phyloP scores from a whole-genome alignment of 495 filamentous ascomycete species.

The Darksidea phi region DNA sequence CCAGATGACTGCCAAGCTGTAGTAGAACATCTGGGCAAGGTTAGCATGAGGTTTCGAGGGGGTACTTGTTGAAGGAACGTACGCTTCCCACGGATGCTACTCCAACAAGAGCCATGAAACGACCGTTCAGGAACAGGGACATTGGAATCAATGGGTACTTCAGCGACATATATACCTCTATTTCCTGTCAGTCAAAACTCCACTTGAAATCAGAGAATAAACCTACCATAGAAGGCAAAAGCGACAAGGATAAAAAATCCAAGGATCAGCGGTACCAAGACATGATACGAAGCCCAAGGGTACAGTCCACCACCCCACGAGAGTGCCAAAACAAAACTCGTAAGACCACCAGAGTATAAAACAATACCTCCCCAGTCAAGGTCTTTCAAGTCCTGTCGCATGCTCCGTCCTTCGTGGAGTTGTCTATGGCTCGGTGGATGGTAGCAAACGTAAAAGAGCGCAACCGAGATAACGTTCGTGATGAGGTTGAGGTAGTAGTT shows the following conservation, averaged over 20 bases:
- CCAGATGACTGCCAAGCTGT: slow-evolving; percentile 19
- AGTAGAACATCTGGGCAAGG: slow-evolving; percentile 25
- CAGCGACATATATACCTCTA: slow-evolving; percentile 14
- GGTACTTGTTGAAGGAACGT: no score
- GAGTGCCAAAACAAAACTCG: slow-evolving; percentile 13
- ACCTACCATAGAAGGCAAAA: slow-evolving; percentile 12
- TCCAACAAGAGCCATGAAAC: slow-evolving; percentile 17
- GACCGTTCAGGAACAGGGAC: slow-evolving; percentile 14
- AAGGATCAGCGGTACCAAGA: slow-evolving; percentile 19
- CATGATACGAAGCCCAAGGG: slow-evolving; percentile 20
- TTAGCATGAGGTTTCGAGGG: no score
- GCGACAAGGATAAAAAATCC: slow-evolving; percentile 12
- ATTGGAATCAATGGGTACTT: slow-evolving; percentile 30
- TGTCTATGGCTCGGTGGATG: slow-evolving; percentile 32
- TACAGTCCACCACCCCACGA: slow-evolving; percentile 18
- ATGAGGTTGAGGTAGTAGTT: slow-evolving; percentile 24
- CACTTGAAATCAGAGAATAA: no score
- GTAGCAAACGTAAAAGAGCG: slow-evolving; percentile 32
- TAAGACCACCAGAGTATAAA: slow-evolving; percentile 15
- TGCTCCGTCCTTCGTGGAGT: slow-evolving; percentile 22
- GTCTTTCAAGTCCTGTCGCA: slow-evolving; percentile 14
- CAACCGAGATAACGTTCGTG: slow-evolving; percentile 14
- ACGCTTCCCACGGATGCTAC: slow-evolving; percentile 19
- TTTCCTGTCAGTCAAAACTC: not conserved
- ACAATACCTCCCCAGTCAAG: slow-evolving; percentile 18